Conservation (phyloP, 2,329 filamentous ascomycete genomes). For the Xylaria sp. region DNA sequence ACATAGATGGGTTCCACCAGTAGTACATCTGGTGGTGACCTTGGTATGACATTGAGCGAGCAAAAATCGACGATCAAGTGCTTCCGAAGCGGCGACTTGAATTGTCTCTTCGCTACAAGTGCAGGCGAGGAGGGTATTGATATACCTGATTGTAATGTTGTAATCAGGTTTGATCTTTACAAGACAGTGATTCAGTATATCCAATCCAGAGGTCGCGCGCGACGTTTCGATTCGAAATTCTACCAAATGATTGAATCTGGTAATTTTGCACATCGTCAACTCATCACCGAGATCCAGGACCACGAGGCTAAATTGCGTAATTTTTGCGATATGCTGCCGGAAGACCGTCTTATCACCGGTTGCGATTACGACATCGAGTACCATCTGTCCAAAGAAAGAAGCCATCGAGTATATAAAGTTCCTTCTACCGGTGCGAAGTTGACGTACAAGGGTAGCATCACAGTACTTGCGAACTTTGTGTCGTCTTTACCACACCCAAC, state of each 20-base stretch:
- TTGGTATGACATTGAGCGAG: conserved; percentile 74
- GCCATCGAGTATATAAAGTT: conserved; percentile 68
- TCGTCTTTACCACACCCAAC: conserved; percentile 69
- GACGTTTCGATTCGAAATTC: conserved; percentile 81
- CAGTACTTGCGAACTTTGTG: conserved; percentile 78
- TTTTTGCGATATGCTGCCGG: conserved; percentile 80
- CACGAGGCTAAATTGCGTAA: conserved; percentile 73
- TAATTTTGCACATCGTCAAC: conserved; percentile 70
- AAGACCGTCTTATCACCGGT: conserved; percentile 75
- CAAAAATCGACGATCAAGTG: conserved; percentile 79
- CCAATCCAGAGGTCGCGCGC: conserved; percentile 88
- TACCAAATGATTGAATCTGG: conserved; percentile 82
- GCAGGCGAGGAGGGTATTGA: conserved; percentile 76
- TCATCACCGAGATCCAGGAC: conserved; percentile 68
- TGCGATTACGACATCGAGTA: conserved; percentile 67
- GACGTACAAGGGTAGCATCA: conserved; percentile 79
- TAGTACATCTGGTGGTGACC: conserved; percentile 63
- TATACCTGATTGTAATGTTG: conserved; percentile 73
- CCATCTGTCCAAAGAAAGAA: conserved; percentile 62
- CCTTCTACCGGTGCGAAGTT: conserved; percentile 78
- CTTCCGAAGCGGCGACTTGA: conserved; percentile 68
- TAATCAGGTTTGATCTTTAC: conserved; percentile 86
- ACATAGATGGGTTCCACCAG: conserved; percentile 55
- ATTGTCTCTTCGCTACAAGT: conserved; percentile 74
- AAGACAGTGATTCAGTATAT: conserved; percentile 93